These are phyloP conservation scores for Ilyonectria sp. DNA, from an alignment of 2,329 filamentous ascomycete species.

Conservation along the genomic window DNA sequence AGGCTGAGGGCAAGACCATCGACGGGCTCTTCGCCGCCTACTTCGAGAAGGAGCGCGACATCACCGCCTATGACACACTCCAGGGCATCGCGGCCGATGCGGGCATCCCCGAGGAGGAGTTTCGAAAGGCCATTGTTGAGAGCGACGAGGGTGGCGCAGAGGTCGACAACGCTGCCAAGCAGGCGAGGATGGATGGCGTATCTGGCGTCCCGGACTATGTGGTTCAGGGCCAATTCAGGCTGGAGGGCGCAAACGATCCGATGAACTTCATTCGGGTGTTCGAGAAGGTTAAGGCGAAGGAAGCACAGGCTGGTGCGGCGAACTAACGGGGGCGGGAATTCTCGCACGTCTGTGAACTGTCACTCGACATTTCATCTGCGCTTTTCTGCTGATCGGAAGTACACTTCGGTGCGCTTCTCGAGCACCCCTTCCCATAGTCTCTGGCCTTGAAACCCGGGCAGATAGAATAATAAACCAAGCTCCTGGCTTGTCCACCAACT, in stretches of 20 bases:
- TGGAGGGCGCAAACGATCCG: slow-evolving; percentile 79
- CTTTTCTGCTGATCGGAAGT: slow-evolving; percentile 47
- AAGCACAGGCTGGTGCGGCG: slow-evolving; percentile 30
- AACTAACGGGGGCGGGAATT: not conserved
- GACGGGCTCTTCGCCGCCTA: slow-evolving; percentile 59
- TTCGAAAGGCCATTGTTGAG: slow-evolving; percentile 55
- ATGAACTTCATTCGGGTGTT: slow-evolving; percentile 77
- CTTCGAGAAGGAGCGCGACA: slow-evolving; percentile 61
- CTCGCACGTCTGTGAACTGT: slow-evolving; percentile 12
- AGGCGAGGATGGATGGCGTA: slow-evolving; percentile 57
- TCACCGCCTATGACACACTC: slow-evolving; percentile 59
- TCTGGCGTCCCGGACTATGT: slow-evolving; percentile 81
- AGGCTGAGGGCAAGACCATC: slow-evolving; percentile 71
- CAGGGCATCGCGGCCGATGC: slow-evolving; percentile 50
- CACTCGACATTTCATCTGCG: slow-evolving; percentile 1
- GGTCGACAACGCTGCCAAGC: slow-evolving; percentile 51
- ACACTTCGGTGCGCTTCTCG: slow-evolving; percentile 53
- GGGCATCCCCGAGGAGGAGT: slow-evolving; percentile 63
- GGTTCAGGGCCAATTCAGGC: slow-evolving; percentile 76
- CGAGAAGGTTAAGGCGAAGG: slow-evolving; percentile 64
- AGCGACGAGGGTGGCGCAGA: slow-evolving; percentile 64
- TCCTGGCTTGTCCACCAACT: slow-evolving; percentile 93
- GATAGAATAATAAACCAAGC: slow-evolving; percentile 75
- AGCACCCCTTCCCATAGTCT: slow-evolving; percentile 58
- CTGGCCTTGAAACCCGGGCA: slow-evolving; percentile 55